Evolutionary conservation across 1,284 basidiomycete genomes (phyloP).

Genomic region (Phlebopus sp.): DNA sequence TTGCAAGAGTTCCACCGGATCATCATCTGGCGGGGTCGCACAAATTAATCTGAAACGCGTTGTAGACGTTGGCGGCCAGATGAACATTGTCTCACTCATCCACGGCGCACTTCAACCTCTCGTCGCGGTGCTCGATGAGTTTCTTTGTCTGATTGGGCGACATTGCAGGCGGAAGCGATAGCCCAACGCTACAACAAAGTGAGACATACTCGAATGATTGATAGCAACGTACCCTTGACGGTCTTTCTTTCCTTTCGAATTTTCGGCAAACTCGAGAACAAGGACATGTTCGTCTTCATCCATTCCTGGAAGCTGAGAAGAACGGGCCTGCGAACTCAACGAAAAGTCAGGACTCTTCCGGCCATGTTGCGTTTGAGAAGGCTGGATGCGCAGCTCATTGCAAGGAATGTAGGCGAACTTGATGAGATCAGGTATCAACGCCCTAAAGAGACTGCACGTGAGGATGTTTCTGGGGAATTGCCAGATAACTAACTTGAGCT

Average conservation of each 20-base stretch:
- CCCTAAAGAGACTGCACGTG: slow-evolving; percentile 41
- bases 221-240: slow-evolving; percentile 25
- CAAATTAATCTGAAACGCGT: slow-evolving; percentile 51
- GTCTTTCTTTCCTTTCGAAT: slow-evolving; percentile 42
- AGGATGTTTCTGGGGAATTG: background rate
- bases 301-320: slow-evolving; percentile 19
- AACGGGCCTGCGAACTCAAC: slow-evolving; percentile 16
- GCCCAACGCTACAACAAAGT: slow-evolving; percentile 35
- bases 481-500: slow-evolving; percentile 68
- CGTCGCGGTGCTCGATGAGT: slow-evolving; percentile 71
- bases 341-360: slow-evolving; percentile 42
- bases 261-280: slow-evolving; percentile 71
- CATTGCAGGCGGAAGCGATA: slow-evolving; percentile 47
- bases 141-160: slow-evolving; percentile 63
- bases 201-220: background rate
- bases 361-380: slow-evolving; percentile 23
- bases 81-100: slow-evolving; percentile 52
- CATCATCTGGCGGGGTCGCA: slow-evolving; percentile 52
- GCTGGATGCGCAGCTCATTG: slow-evolving; percentile 60
- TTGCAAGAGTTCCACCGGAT: slow-evolving; percentile 62
- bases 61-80: background rate
- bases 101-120: slow-evolving; percentile 64
- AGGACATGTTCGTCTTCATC: slow-evolving; percentile 63
- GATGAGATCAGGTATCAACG: slow-evolving; percentile 78
- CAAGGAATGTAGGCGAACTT: slow-evolving; percentile 80